Base-by-base conservation (phyloP, 164 flowering plant species). In the Buxus sempervirens region DNA sequence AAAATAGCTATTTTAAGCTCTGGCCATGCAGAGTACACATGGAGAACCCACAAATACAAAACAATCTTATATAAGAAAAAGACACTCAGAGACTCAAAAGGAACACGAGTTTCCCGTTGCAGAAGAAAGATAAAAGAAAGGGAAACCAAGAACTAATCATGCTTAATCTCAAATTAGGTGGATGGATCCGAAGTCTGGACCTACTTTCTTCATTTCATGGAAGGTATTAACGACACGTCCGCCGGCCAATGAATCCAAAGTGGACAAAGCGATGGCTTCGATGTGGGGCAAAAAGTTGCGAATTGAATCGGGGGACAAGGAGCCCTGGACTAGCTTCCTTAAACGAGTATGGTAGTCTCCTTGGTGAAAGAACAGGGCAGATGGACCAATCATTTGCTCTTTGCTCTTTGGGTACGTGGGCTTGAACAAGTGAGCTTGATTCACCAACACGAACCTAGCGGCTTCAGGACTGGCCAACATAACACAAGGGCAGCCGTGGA, bases 321-420 rank as follows among this genome's bases (percentile, higher is more conserved):
- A 81, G 38, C 80, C 68, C 32, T 86, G 90, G 27, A 94, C 90
- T 10, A 87, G 73, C 78, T 88, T 91, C 73, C 96, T 75, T 0
- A 94, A 76, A 2, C 85, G 81, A 3, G 51, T 14, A 75, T 94
- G 98, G 77, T 88, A 87, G 41, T 82, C 82, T 9, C 97, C 98
- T 57, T 86, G 88, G 75, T 94, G 98, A 66, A 86, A 94, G 68
- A 93, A 94, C 61, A 94, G 64, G 2, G 98, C 98, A 0, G 79
- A 74, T 8, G 89, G 91, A 0, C 98, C 98, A 21, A 94, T 85
- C 71, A 94, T 42, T 18, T 61, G 73, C 62, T 88, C 95, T 63
- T 94, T 94, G 80, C 96, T 87, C 63, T 75, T 83, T 1, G 98
- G 98, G 70, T 90, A 94, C 0, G 98, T 88, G 15, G 98, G 97